A percentile compares a stretch with the other conserved stretches of the same genome.
Evolutionary conservation across 2,329 filamentous ascomycete species (phyloP).

Genomic region (Fusarium acutatum): DNA sequence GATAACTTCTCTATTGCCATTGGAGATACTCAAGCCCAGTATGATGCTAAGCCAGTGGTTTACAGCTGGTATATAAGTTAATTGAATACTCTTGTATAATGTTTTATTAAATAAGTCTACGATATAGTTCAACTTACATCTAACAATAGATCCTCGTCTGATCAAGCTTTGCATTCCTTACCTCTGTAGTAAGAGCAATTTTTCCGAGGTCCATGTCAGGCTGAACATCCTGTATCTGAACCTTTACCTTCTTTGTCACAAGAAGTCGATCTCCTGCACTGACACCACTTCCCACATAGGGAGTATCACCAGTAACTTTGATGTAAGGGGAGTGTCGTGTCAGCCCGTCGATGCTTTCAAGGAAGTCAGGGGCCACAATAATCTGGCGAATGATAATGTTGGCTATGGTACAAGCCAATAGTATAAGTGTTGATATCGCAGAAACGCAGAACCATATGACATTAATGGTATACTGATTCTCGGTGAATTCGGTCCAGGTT

Average conservation of each 20-base stretch:
- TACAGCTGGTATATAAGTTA: too few species aligned
- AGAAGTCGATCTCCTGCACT: neutral
- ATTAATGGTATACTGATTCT: neutral
- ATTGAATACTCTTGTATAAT: too few species aligned
- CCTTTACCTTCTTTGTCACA: neutral
- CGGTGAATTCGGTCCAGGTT: neutral
- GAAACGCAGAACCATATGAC: neutral
- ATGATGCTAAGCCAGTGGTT: too few species aligned
- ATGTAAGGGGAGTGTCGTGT: neutral
- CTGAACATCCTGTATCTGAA: neutral
- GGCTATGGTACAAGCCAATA: neutral
- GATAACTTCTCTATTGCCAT: too few species aligned
- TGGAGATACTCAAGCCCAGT: too few species aligned
- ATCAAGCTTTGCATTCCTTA: neutral
- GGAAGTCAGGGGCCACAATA: neutral
- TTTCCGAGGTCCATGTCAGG: neutral
- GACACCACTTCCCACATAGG: neutral
- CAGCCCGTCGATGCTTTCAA: neutral
- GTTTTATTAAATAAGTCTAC: too few species aligned
- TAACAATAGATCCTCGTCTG: neutral
- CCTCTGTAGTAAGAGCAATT: neutral
- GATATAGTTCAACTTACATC: too few species aligned
- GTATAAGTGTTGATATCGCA: neutral
- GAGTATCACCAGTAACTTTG: neutral
- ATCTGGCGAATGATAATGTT: neutral